Evolutionary conservation across 2,329 filamentous ascomycete genomes (phyloP).

Genomic region (Paraconiothyrium sp.): DNA sequence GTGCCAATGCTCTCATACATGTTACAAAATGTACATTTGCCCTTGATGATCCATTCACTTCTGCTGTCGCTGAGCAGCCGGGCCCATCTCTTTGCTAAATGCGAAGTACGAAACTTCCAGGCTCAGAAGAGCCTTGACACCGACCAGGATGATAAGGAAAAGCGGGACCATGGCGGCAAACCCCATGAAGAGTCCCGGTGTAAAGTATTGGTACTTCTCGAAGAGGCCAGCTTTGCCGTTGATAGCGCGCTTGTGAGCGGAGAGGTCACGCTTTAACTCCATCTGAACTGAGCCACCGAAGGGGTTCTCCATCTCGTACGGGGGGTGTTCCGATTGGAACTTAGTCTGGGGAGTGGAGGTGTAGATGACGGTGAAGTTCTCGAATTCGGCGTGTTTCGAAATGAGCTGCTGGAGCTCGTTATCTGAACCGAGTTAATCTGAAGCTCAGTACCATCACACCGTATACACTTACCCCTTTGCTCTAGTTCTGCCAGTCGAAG

Average conservation of each 20-base stretch:
- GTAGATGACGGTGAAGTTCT: conserved; percentile 79
- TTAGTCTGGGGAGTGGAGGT: conserved; percentile 67
- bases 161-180: conserved; percentile 76
- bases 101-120: conserved; percentile 92
- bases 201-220: conserved; percentile 94
- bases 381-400: conserved; percentile 51
- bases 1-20: conserved; percentile 28
- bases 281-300: conserved; percentile 72
- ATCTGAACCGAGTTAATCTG: conserved; percentile 30
- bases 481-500: conserved; percentile 28
- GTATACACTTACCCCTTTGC: conserved; percentile 28
- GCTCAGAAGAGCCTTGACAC: conserved; percentile 77
- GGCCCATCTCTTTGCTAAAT: conserved; percentile 95
- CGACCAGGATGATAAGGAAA: conserved; percentile 80
- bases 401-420: conserved; percentile 34
- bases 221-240: conserved; percentile 65
- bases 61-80: conserved; percentile 85
- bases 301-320: conserved; percentile 72
- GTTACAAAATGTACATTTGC: conserved; percentile 27
- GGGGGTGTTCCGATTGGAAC: conserved; percentile 28
- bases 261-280: conserved; percentile 76
- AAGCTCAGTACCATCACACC: not conserved
- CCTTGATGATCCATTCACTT: conserved; percentile 38
- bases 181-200: conserved; percentile 90
- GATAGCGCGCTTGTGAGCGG: conserved; percentile 39